phyloP scores from a whole-genome alignment of 164 flowering plant species.

The Berberis vulgaris region DNA sequence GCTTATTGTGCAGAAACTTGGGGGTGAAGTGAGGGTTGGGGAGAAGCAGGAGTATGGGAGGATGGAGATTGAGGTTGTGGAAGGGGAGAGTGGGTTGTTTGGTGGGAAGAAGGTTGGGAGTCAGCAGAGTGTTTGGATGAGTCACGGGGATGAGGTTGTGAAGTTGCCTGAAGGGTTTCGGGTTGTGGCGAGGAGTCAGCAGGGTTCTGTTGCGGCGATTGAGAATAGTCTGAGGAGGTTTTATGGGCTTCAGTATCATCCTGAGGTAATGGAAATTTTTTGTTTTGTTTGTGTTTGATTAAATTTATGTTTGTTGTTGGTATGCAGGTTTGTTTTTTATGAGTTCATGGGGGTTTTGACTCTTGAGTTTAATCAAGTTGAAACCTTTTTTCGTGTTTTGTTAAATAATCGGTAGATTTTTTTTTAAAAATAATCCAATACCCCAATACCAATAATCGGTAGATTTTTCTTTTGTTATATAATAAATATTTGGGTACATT shows the following conservation, averaged over 20 bases:
- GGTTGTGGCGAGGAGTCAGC: conserved; percentile 66
- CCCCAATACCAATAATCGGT: no score
- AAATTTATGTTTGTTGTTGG: background rate
- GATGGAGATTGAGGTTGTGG: conserved; percentile 69
- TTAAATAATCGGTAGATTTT: no score
- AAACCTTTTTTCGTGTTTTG: no score
- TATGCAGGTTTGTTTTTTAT: background rate
- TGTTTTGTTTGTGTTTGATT: background rate
- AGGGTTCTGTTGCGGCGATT: conserved; percentile 71
- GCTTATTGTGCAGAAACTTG: conserved; percentile 77
- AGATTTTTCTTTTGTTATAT: no score
- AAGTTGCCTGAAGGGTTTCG: conserved; percentile 66
- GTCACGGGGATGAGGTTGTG: conserved; percentile 88
- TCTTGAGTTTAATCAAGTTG: no score
- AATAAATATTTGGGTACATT: no score
- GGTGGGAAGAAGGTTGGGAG: conserved; percentile 40
- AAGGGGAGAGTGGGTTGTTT: conserved; percentile 39
- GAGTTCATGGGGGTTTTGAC: no score
- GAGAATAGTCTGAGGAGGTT: conserved; percentile 54
- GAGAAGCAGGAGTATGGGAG: conserved; percentile 87
- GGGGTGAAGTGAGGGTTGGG: conserved; percentile 66
- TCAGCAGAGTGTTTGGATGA: conserved; percentile 89
- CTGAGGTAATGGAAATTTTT: conserved; percentile 49
- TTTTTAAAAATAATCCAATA: no score
- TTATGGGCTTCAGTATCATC: conserved; percentile 90